phyloP scores from a whole-genome alignment of 2,329 filamentous ascomycete genomes.

The Chaetomium sp. region DNA sequence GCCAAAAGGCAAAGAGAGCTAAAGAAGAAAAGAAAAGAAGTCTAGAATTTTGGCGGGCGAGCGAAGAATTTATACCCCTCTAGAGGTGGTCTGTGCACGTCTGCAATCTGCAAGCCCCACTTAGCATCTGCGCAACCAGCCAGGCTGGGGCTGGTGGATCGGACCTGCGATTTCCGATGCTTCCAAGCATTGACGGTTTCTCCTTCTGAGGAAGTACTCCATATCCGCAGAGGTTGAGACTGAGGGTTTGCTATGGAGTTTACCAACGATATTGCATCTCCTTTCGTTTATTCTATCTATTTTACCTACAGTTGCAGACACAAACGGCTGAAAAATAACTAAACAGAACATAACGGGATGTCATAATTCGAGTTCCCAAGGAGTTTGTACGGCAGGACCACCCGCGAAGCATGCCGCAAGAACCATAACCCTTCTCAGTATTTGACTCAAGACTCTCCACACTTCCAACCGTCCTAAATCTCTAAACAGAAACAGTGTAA shows the following conservation, averaged over 20 bases:
- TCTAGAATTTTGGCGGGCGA: slow-evolving; percentile 1
- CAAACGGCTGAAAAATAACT: not conserved
- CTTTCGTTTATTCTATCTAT: too few relatives aligned
- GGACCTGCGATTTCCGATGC: not conserved
- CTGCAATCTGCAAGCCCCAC: not conserved
- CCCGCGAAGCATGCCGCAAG: not conserved
- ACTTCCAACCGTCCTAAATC: not conserved
- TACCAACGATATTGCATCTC: too few relatives aligned
- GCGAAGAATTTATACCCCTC: slow-evolving; percentile 1
- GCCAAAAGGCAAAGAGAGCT: slow-evolving; percentile 24
- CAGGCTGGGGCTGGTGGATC: not conserved
- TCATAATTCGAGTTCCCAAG: not conserved
- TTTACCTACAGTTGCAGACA: too few relatives aligned
- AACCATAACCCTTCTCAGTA: not conserved
- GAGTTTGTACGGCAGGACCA: not conserved
- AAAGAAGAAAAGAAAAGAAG: slow-evolving; percentile 18
- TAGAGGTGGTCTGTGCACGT: slow-evolving; percentile 2
- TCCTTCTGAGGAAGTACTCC: too few relatives aligned
- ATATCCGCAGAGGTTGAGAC: too few relatives aligned
- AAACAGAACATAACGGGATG: not conserved
- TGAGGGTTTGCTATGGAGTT: too few relatives aligned
- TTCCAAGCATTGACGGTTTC: too few relatives aligned
- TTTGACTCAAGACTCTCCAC: not conserved
- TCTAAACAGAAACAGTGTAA: not conserved
- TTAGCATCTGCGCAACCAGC: not conserved